Percentiles rank a stretch among this genome's conserved stretches.
Conservation (phyloP, 2,329 filamentous ascomycete genomes). For the Ascomycota sp. region DNA sequence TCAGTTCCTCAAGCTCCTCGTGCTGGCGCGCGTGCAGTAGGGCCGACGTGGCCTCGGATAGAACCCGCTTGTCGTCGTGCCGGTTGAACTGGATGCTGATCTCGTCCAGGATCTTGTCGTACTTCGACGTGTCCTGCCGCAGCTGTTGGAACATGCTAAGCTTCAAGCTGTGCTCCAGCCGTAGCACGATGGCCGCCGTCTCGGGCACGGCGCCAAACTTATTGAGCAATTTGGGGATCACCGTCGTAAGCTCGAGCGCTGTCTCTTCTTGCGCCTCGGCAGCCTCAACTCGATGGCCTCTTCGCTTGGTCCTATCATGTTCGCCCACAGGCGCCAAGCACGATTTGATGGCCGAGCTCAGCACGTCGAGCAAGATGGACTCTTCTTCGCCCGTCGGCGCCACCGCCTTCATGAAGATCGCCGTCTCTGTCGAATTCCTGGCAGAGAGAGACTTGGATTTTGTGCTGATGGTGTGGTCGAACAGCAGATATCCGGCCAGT, state of each 20-base stretch:
- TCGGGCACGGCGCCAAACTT: slow-evolving; percentile 84
- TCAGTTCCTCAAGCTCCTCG: slow-evolving; percentile 72
- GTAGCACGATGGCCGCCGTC: slow-evolving; percentile 68
- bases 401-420: slow-evolving; percentile 48
- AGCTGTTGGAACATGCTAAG: slow-evolving; percentile 76
- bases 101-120: slow-evolving; percentile 66
- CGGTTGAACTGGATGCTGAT: slow-evolving; percentile 85
- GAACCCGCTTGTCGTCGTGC: slow-evolving; percentile 71
- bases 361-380: slow-evolving; percentile 64
- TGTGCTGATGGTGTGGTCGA: slow-evolving; percentile 59
- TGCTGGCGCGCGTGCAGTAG: slow-evolving; percentile 71
- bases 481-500: slow-evolving; percentile 74
- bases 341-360: slow-evolving; percentile 64
- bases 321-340: slow-evolving; percentile 48
- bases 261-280: slow-evolving; percentile 57
- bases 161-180: slow-evolving; percentile 74
- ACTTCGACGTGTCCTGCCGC: slow-evolving; percentile 65
- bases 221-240: slow-evolving; percentile 71
- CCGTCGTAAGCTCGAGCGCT: slow-evolving; percentile 53
- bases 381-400: slow-evolving; percentile 62
- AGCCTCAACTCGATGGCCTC: slow-evolving; percentile 39
- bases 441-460: slow-evolving; percentile 25
- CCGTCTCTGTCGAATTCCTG: slow-evolving; percentile 29
- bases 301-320: slow-evolving; percentile 37
- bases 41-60: slow-evolving; percentile 65